Base-by-base conservation (phyloP, 2,329 filamentous ascomycete genomes). In the Beauveria sp. region DNA sequence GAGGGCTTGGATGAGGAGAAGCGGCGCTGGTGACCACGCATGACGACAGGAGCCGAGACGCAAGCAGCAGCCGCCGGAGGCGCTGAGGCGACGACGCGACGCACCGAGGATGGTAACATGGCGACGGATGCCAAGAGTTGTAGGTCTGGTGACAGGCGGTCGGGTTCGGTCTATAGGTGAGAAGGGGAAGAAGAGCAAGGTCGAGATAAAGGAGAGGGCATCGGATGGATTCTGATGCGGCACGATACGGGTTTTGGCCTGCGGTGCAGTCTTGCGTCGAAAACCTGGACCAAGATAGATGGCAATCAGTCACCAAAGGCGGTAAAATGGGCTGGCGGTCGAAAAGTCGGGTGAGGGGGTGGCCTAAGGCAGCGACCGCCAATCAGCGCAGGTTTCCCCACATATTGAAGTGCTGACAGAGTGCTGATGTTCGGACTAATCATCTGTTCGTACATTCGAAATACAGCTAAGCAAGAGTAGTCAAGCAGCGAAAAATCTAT, bases 1-100 rank as follows among this genome's bases (percentile, higher is more conserved):
- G 82, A 85, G n/a, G 83, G 82, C 70, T 85, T 86, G 40, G 83
- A 85, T 34, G 83, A 85, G 12, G 83, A 85, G 67, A 77, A 84
- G 65, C 83, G 77, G 67, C 81, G 76, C 72, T 83, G 82, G 66
- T 80, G 80, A 63, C 72, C 67, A 59, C 75, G 71, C 64, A 71
- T 68, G 66, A 75, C 72, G 66, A 76, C 61, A 44, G 73, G 70
- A 54, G 67, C 64, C 61, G 73, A 66, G 55, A 70, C 68, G 10
- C 73, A 68, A 54, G 73, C 69, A 55, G 77, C 69, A 53, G 77
- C 70, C 51, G 77, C 75, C 68, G 76, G 77, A 61, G 80, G 77
- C 65, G 77, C 73, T 63, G 77, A 74, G 66, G 77, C 71, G 65
- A 78, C 79, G 63, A 81, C 78, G 68, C 82, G 81, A 71, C 82